phyloP scores from a whole-genome alignment of 192 early-diverging fungal species.

The Coemansia sp. region DNA sequence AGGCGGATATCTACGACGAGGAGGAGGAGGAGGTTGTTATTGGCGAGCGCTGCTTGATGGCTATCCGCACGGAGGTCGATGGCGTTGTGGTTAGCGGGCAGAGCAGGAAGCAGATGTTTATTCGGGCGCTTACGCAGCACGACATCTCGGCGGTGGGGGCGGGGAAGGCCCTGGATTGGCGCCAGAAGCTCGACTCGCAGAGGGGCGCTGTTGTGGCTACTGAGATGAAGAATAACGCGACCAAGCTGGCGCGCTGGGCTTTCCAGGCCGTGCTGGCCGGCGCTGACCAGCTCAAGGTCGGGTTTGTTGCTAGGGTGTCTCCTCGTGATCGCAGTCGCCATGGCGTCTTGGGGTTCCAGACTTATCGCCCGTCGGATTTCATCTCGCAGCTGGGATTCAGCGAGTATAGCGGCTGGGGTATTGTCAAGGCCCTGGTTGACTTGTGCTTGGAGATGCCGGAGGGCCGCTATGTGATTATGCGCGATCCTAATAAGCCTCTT shows the following conservation, averaged over 20 bases:
- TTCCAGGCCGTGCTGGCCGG: slow-evolving; percentile 85
- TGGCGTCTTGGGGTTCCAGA: slow-evolving; percentile 75
- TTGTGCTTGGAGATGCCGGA: slow-evolving; percentile 80
- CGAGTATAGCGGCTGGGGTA: slow-evolving; percentile 91
- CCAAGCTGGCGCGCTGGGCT: slow-evolving; percentile 95
- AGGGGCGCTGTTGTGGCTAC: slow-evolving; percentile 95
- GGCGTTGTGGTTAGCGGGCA: slow-evolving; percentile 63
- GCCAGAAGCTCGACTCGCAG: slow-evolving; percentile 88
- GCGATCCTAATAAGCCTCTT: slow-evolving; percentile 94
- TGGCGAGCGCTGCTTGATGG: slow-evolving; percentile 59
- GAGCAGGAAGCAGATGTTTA: slow-evolving; percentile 55
- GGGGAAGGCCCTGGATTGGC: slow-evolving; percentile 91
- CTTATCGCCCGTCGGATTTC: slow-evolving; percentile 88
- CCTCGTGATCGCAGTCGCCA: slow-evolving; percentile 81
- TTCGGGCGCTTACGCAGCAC: slow-evolving; percentile 91
- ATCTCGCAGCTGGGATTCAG: slow-evolving; percentile 83
- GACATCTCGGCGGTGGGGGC: slow-evolving; percentile 80
- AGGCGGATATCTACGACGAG: neutral
- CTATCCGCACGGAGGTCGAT: slow-evolving; percentile 89
- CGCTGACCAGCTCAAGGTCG: slow-evolving; percentile 88
- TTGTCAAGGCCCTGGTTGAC: slow-evolving; percentile 91
- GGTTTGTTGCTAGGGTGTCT: slow-evolving; percentile 74
- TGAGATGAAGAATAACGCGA: slow-evolving; percentile 97
- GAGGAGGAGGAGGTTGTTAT: slow-evolving; percentile 56
- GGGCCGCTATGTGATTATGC: slow-evolving; percentile 92